Percentiles rank a stretch among this genome's conserved stretches.
phyloP scores from a whole-genome alignment of 2,329 filamentous ascomycete genomes.

The Fusarium nodosum region DNA sequence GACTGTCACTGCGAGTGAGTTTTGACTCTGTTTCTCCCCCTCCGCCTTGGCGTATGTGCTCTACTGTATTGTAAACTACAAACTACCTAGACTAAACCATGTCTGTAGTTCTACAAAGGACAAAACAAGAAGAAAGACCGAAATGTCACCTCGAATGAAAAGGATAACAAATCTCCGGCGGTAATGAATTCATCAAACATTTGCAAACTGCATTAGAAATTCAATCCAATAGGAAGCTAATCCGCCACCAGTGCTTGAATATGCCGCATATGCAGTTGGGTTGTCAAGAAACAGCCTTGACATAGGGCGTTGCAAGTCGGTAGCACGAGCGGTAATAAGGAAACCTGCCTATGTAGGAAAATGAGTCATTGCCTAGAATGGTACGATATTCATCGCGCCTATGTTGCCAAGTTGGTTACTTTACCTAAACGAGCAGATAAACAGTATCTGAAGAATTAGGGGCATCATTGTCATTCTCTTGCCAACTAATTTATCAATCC shows the following conservation, averaged over 20 bases:
- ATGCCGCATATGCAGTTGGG: not conserved
- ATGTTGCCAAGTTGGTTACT: not conserved
- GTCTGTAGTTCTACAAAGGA: not conserved
- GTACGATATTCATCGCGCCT: not conserved
- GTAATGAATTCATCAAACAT: not conserved
- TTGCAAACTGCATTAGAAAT: not conserved
- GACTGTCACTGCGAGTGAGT: not conserved
- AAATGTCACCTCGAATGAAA: not conserved
- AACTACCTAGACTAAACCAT: too few species aligned
- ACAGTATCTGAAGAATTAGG: not conserved
- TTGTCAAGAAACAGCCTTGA: not conserved
- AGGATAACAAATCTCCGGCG: not conserved
- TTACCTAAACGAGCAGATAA: not conserved
- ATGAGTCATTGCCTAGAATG: not conserved
- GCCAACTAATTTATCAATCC: not conserved
- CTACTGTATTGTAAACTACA: too few species aligned
- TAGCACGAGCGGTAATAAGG: not conserved
- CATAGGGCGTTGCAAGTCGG: not conserved
- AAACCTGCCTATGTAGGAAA: not conserved
- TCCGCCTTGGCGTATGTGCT: not conserved
- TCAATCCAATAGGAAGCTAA: not conserved
- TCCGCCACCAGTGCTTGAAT: not conserved
- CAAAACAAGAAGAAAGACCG: not conserved
- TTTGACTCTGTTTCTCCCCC: too few species aligned
- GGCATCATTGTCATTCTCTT: not conserved